Evolutionary conservation across 108 stramenopile genomes (phyloP).

Genomic region (Fragilaria radians): DNA sequence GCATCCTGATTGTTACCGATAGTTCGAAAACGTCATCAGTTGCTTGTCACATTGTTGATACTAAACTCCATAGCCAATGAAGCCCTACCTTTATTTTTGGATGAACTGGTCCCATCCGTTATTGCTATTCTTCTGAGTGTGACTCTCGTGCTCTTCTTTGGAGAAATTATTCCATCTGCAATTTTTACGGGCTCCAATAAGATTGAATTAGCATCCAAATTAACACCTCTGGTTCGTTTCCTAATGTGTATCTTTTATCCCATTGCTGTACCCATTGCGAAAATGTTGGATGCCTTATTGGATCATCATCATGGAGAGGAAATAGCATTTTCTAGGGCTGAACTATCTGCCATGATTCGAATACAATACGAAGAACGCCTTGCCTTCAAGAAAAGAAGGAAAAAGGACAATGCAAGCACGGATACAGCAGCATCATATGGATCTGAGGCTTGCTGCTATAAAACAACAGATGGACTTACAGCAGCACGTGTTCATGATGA

Average conservation of each 20-base stretch:
- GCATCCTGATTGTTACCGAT: slow-evolving; percentile 56
- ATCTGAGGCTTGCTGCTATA: not conserved
- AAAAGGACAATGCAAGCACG: slow-evolving; percentile 12
- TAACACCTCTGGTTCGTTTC: slow-evolving; percentile 73
- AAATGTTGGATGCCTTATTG: slow-evolving; percentile 65
- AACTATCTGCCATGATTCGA: slow-evolving; percentile 62
- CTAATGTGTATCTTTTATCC: slow-evolving; percentile 77
- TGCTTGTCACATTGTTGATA: slow-evolving; percentile 91
- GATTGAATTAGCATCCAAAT: slow-evolving; percentile 56
- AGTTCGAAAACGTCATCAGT: slow-evolving; percentile 77
- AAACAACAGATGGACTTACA: slow-evolving; percentile 5
- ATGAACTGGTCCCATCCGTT: slow-evolving; percentile 74
- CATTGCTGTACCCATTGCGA: slow-evolving; percentile 86
- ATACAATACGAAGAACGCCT: slow-evolving; percentile 79
- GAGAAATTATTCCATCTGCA: slow-evolving; percentile 80
- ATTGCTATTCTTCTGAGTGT: slow-evolving; percentile 87
- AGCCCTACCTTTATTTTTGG: slow-evolving; percentile 91
- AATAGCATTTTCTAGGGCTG: slow-evolving; percentile 38
- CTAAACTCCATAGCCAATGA: slow-evolving; percentile 90
- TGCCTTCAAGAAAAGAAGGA: slow-evolving; percentile 28
- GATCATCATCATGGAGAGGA: slow-evolving; percentile 47
- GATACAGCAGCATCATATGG: slow-evolving; percentile 5
- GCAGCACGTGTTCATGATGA: slow-evolving; percentile 21
- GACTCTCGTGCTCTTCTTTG: slow-evolving; percentile 63
- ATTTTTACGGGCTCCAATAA: slow-evolving; percentile 92